These are phyloP conservation scores for Kwoniella mangroviensis DNA, from an alignment of 768 basidiomycete species.

Conservation along the genomic window DNA sequence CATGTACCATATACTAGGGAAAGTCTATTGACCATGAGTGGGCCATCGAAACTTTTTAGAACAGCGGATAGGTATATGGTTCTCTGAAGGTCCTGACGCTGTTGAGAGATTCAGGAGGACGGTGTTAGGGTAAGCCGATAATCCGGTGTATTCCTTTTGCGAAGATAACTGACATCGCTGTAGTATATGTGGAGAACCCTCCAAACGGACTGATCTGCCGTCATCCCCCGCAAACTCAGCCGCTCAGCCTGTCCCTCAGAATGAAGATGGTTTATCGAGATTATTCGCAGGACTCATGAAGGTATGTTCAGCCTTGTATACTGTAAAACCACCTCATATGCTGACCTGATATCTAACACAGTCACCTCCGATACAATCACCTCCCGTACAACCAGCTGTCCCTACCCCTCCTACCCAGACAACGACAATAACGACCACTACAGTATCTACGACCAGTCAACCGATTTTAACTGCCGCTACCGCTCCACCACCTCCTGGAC, in stretches of 20 bases:
- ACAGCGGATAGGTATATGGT: constrained; percentile 43
- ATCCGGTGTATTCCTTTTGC: neutral
- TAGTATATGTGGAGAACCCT: constrained; percentile 49
- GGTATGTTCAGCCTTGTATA: constrained; percentile 23
- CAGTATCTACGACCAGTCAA: constrained; percentile 9
- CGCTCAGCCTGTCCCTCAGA: constrained; percentile 3
- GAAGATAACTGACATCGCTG: neutral
- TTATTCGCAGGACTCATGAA: constrained; percentile 40
- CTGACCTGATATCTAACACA: neutral
- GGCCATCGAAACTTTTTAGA: constrained; percentile 1
- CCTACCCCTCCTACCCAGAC: constrained; percentile 9
- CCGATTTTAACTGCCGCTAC: constrained; percentile 5
- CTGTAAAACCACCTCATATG: neutral
- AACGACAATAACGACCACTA: constrained; percentile 8
- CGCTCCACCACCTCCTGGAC: neutral
- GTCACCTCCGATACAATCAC: constrained; percentile 25
- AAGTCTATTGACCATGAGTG: neutral
- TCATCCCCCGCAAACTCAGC: constrained; percentile 18
- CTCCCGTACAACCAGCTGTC: constrained; percentile 11
- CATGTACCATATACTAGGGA: too few species aligned
- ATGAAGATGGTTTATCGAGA: constrained; percentile 40
- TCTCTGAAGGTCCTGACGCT: constrained; percentile 35
- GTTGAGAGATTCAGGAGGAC: constrained; percentile 33
- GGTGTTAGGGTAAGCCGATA: constrained; percentile 33
- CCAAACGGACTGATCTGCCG: constrained; percentile 19